A percentile compares a stretch with the other conserved stretches of the same genome.
These are phyloP conservation scores for Acacia concinna DNA, from an alignment of 331 rosid species.

Conservation along the genomic window DNA sequence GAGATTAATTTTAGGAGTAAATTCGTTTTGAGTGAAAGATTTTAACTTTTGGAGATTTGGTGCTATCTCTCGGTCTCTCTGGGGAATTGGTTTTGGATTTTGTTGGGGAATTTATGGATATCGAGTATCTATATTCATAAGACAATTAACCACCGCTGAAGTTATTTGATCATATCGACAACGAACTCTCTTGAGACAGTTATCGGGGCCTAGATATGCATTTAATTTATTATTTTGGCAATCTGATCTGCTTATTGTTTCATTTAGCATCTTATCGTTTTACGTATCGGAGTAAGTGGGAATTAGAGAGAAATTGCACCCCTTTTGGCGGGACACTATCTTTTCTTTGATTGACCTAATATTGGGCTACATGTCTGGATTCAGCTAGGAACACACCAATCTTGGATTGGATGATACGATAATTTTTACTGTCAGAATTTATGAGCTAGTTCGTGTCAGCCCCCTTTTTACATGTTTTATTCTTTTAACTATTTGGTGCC, in stretches of 20 bases:
- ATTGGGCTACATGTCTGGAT: constrained; percentile 20
- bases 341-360: not conserved
- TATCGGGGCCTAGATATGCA: not conserved
- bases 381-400: not conserved
- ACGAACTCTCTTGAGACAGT: not conserved
- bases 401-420: not conserved
- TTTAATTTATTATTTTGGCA: constrained; percentile 22
- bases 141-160: not conserved
- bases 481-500: not conserved
- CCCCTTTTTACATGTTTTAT: not conserved
- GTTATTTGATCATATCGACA: not conserved
- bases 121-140: not conserved
- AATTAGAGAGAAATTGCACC: constrained; percentile 7
- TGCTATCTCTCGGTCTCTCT: not conserved
- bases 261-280: not conserved
- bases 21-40: not conserved
- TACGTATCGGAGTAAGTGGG: not conserved
- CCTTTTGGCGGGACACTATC: not conserved
- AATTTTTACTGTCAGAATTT: not conserved
- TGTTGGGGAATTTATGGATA: not conserved
- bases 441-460: not conserved
- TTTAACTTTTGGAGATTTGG: constrained; percentile 13
- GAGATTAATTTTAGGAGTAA: not conserved
- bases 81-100: not conserved
- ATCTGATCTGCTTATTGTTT: constrained; percentile 20